Percentiles rank a stretch among this genome's conserved stretches.
Evolutionary conservation across 2,329 filamentous ascomycete species (phyloP).

Genomic region (Huntiella bhutanensis): DNA sequence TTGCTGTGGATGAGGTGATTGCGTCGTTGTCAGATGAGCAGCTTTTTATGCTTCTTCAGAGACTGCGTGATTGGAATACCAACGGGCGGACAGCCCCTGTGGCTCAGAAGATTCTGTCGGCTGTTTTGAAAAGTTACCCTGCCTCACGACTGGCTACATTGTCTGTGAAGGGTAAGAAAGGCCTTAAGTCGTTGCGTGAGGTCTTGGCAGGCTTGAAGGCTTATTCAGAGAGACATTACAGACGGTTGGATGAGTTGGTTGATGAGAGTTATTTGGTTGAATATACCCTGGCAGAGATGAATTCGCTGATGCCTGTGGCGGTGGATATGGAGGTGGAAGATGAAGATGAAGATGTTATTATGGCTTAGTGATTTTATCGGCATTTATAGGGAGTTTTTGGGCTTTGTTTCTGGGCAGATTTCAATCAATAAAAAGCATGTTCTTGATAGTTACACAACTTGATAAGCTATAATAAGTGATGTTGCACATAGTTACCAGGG

Average conservation of each 20-base stretch:
- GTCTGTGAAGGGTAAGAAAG: slow-evolving; percentile 36
- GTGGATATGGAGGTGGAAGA: slow-evolving; percentile 17
- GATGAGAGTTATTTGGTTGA: slow-evolving; percentile 91
- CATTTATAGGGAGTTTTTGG: neutral
- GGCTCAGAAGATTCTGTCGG: slow-evolving; percentile 67
- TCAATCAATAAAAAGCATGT: too few species aligned
- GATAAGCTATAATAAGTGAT: too few species aligned
- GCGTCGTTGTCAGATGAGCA: slow-evolving; percentile 66
- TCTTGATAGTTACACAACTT: too few species aligned
- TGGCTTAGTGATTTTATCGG: slow-evolving; percentile 16
- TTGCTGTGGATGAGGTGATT: slow-evolving; percentile 67
- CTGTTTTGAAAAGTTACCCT: slow-evolving; percentile 63
- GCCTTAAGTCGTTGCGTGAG: slow-evolving; percentile 55
- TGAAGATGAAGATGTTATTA: slow-evolving; percentile 24
- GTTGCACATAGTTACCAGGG: too few species aligned
- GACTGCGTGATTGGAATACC: slow-evolving; percentile 91
- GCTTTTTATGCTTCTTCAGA: slow-evolving; percentile 60
- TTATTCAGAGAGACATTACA: slow-evolving; percentile 88
- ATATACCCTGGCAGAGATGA: slow-evolving; percentile 88
- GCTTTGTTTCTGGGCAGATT: neutral
- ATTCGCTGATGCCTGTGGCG: slow-evolving; percentile 38
- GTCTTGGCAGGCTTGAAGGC: slow-evolving; percentile 71
- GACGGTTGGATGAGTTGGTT: slow-evolving; percentile 68
- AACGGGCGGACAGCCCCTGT: slow-evolving; percentile 74
- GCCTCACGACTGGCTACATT: slow-evolving; percentile 57